A percentile compares a stretch with the other conserved stretches of the same genome.
Evolutionary conservation across 805 yeast genomes (phyloP).

Genomic region (Pichia nanzhaoensis): DNA sequence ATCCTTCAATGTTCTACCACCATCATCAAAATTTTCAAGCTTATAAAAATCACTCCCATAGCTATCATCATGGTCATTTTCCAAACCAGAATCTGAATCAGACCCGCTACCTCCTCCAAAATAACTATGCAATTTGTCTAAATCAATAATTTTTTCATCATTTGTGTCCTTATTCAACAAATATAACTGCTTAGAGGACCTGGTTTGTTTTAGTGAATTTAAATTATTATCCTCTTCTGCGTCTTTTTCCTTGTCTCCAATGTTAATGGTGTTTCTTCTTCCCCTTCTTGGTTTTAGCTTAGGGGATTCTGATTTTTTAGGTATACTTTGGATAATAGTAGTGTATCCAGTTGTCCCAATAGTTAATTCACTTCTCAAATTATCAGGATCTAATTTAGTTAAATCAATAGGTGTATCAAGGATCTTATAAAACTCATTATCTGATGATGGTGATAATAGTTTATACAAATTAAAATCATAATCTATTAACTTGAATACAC

Average conservation of each 20-base stretch:
- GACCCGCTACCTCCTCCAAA: constrained; percentile 21
- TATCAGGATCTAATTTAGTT: constrained; percentile 23
- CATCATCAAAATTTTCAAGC: neutral
- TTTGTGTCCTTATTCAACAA: constrained; percentile 19
- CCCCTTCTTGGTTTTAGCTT: neutral
- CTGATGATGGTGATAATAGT: constrained; percentile 22
- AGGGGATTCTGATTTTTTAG: constrained; percentile 7
- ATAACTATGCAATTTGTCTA: constrained; percentile 27
- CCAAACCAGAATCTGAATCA: constrained; percentile 16
- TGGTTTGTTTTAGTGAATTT: constrained; percentile 21
- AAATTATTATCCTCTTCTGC: constrained; percentile 11
- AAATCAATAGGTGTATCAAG: constrained; percentile 24
- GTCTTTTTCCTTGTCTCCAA: constrained; percentile 14
- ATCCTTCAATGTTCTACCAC: constrained; percentile 1
- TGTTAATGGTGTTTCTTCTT: constrained; percentile 27
- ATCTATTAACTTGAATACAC: constrained; percentile 27
- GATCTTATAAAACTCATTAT: constrained; percentile 22
- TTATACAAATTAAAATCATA: constrained; percentile 29
- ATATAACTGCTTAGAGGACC: constrained; percentile 26
- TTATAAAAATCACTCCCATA: neutral
- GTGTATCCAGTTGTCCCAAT: constrained; percentile 20
- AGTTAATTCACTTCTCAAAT: constrained; percentile 21
- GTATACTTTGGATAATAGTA: constrained; percentile 19
- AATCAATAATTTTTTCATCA: constrained; percentile 22
- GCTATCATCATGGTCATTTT: constrained; percentile 8